These are phyloP conservation scores for Endogone sp. DNA, from an alignment of 192 early-diverging fungal species.

Conservation along the genomic window DNA sequence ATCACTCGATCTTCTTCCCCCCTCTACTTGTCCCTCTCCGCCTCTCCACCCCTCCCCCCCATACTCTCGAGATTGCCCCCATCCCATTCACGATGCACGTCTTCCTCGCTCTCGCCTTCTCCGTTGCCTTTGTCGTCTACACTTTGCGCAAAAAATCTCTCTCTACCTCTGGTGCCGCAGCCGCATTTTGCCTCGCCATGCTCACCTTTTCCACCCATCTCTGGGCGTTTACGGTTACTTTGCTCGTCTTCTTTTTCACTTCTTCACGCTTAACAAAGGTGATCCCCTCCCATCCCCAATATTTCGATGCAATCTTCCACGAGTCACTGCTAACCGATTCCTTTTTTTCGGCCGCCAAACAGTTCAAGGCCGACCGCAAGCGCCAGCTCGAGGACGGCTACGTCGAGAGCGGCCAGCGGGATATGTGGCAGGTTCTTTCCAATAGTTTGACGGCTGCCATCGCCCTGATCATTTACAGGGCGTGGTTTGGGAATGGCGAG, in stretches of 20 bases:
- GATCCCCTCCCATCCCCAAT: not conserved
- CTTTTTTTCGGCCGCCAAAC: not conserved
- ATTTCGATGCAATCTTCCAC: not conserved
- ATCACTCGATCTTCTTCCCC: too few species aligned
- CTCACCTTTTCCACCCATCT: constrained; percentile 67
- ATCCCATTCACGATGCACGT: constrained; percentile 19
- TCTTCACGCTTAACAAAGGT: constrained; percentile 57
- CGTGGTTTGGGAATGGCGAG: constrained; percentile 26
- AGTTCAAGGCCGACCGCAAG: constrained; percentile 41
- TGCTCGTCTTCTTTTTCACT: constrained; percentile 73
- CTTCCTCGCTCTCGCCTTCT: constrained; percentile 46
- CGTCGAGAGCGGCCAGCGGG: constrained; percentile 40
- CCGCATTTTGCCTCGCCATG: constrained; percentile 71
- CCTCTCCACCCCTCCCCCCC: too few species aligned
- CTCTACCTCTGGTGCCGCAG: constrained; percentile 60
- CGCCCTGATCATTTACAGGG: constrained; percentile 36
- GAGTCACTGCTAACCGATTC: not conserved
- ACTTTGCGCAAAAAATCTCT: constrained; percentile 70
- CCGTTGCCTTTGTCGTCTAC: constrained; percentile 45
- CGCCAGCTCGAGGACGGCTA: constrained; percentile 36
- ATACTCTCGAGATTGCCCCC: too few species aligned
- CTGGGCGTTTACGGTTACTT: constrained; percentile 57
- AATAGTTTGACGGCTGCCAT: constrained; percentile 44
- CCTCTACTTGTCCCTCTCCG: too few species aligned
- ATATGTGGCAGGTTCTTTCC: constrained; percentile 44